These are phyloP conservation scores for Gossypioides kirkii DNA, from an alignment of 345 rosid genomes.

Conservation along the genomic window DNA sequence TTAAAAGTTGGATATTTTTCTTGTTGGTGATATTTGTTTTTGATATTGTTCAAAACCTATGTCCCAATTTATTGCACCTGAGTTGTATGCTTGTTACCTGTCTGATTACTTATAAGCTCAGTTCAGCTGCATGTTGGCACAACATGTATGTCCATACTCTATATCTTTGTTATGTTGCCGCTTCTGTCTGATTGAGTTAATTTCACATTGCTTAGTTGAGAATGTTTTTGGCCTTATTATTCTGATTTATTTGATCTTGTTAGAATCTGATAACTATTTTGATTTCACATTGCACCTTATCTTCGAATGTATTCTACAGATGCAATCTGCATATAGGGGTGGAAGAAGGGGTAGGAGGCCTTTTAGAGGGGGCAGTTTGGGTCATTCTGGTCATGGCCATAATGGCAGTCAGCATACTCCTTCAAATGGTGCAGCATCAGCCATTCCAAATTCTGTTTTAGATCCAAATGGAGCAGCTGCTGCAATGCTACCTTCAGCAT, in stretches of 20 bases:
- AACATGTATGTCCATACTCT: not conserved
- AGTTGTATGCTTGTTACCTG: not conserved
- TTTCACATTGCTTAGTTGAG: not conserved
- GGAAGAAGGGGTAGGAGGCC: constrained; percentile 29
- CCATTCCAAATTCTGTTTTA: constrained; percentile 9
- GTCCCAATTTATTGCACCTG: not conserved
- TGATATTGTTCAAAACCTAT: not conserved
- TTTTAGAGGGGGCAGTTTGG: constrained; percentile 24
- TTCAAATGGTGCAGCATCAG: constrained; percentile 15
- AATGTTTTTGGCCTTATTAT: not conserved
- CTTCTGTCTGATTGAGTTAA: not conserved
- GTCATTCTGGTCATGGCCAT: constrained; percentile 13
- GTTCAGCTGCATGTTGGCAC: not conserved
- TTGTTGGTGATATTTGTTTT: not conserved
- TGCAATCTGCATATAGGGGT: constrained; percentile 25
- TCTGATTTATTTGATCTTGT: constrained; percentile 3
- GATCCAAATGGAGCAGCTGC: constrained; percentile 1
- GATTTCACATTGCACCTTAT: constrained; percentile 15
- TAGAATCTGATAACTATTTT: constrained; percentile 2
- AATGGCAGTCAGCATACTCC: constrained; percentile 7
- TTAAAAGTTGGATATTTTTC: not conserved
- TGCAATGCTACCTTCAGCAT: constrained; percentile 9
- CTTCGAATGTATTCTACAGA: constrained; percentile 22
- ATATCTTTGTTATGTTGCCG: not conserved
- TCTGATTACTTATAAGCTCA: not conserved